These are phyloP conservation scores for Santalum album DNA, from an alignment of 164 flowering plant species.

Conservation along the genomic window DNA sequence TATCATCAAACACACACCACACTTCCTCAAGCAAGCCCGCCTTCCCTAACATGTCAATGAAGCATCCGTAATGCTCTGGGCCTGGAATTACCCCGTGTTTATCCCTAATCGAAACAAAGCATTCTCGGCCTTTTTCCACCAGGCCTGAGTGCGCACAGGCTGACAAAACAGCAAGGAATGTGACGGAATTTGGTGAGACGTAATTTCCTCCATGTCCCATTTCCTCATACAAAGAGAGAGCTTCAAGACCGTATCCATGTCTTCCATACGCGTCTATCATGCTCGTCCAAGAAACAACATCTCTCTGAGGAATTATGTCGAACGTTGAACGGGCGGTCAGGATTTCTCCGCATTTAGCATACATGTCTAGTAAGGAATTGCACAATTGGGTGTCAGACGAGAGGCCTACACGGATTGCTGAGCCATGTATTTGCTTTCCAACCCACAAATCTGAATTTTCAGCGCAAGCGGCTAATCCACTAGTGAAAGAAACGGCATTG, in stretches of 20 bases:
- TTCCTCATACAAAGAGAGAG: conserved; percentile 29
- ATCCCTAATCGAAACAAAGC: conserved; percentile 23
- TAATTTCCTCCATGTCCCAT: conserved; percentile 23
- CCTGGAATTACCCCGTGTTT: conserved; percentile 28
- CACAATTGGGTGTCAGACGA: conserved; percentile 32
- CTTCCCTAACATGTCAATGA: conserved; percentile 42
- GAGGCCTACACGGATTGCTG: conserved; percentile 33
- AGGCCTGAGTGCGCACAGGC: conserved; percentile 58
- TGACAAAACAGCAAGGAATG: conserved; percentile 43
- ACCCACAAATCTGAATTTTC: conserved; percentile 1
- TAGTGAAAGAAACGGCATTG: no score
- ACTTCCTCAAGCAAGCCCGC: conserved; percentile 38
- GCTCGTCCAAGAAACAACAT: conserved; percentile 47
- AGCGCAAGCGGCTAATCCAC: no score
- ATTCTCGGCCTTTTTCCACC: conserved; percentile 32
- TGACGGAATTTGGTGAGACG: conserved; percentile 35
- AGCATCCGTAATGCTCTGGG: conserved; percentile 47
- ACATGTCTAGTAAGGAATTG: conserved; percentile 41
- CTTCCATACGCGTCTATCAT: conserved; percentile 28
- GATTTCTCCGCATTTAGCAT: conserved; percentile 46
- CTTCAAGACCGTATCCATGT: conserved; percentile 25
- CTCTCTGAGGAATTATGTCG: conserved; percentile 19
- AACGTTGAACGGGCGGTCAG: conserved; percentile 23
- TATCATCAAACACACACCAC: conserved; percentile 31
- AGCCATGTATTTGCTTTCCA: conserved; percentile 47